These are phyloP conservation scores for Trametes versicolor DNA, from an alignment of 1,284 basidiomycete species.

Conservation along the genomic window DNA sequence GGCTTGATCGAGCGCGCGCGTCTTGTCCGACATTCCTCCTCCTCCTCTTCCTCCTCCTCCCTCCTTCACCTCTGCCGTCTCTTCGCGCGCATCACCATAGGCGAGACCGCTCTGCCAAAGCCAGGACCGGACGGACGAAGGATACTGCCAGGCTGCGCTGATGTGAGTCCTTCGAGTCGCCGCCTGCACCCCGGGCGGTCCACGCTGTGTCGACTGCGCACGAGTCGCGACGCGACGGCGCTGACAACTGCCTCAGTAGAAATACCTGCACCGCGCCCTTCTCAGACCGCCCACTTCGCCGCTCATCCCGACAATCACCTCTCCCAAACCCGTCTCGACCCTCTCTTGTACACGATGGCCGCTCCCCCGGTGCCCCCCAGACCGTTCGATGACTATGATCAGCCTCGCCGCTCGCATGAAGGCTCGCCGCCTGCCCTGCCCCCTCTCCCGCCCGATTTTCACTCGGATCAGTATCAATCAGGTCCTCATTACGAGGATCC, in stretches of 20 bases:
- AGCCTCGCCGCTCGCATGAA: conserved; percentile 11
- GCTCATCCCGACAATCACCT: conserved; percentile 1
- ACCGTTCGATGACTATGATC: conserved; percentile 41
- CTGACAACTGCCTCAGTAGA: background rate
- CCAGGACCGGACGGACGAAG: background rate
- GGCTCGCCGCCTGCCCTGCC: conserved; percentile 50
- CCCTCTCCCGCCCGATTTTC: conserved; percentile 52
- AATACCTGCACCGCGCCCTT: background rate
- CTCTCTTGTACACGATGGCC: conserved; percentile 29
- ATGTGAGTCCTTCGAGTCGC: conserved; percentile 2
- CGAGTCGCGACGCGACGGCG: conserved; percentile 1
- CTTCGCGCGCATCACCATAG: background rate
- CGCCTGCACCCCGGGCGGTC: background rate
- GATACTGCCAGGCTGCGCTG: conserved; percentile 1
- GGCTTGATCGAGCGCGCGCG: background rate
- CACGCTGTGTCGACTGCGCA: background rate
- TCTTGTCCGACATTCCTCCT: background rate
- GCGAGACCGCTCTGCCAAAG: background rate
- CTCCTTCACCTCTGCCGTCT: background rate
- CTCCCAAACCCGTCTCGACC: background rate
- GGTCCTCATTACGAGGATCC: conserved; percentile 65
- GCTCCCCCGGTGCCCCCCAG: conserved; percentile 44
- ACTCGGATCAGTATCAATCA: conserved; percentile 39
- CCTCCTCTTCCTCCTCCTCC: background rate
- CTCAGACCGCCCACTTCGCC: background rate